Evolutionary conservation across 176 grass and related monocot genomes (phyloP), one percentile per base, ranked within the genome.

Genomic region (Paspalum notatum): DNA sequence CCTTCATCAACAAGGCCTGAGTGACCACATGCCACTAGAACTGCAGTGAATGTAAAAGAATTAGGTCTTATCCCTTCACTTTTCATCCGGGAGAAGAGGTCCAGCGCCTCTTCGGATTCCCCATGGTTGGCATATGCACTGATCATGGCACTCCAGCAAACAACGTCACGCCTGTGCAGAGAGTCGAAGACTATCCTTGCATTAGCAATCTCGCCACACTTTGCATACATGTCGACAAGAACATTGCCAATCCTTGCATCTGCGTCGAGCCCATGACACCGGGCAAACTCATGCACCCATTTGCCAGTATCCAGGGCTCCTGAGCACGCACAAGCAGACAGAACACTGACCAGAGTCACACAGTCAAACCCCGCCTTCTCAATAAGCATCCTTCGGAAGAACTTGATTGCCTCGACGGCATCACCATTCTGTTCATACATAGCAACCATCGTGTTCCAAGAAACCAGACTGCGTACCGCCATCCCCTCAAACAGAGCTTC

Each of bases 401-500:
- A 85, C 52, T 83, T 92, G 75, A 94, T 90, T 9, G 95, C 87
- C 27, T 83, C 51, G 16, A 43, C 42, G 2, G 66, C 88, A 56
- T 87, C 52, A 52, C 56, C 77, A 3, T 73, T 64, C 58, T 94
- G 92, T 53, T 98, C 90, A 80, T 92, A 87, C 74, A 89, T 83
- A 15, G 95, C 90, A 58, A 98, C 83, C 95, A 98, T 98, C 0
- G 95, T 91, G 85, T 91, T 98, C 95, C 95, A 98, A 12, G 92
- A 92, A 80, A 87, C 85, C 48, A 91, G 84, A 25, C 59, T 87
- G 25, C 81, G 90, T 0, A 11, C 20, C 0, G n/a, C 46, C 87
- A 94, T 92, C 46, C 74, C 78, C 63, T 94, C 55, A 43, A 98
- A 91, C 69, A 98, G 9, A 46, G 47, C 87, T 13, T 74, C 27